Evolutionary conservation across 2,329 filamentous ascomycete genomes (phyloP), one percentile per base, ranked within the genome.

Genomic region (Xylaria sp.): DNA sequence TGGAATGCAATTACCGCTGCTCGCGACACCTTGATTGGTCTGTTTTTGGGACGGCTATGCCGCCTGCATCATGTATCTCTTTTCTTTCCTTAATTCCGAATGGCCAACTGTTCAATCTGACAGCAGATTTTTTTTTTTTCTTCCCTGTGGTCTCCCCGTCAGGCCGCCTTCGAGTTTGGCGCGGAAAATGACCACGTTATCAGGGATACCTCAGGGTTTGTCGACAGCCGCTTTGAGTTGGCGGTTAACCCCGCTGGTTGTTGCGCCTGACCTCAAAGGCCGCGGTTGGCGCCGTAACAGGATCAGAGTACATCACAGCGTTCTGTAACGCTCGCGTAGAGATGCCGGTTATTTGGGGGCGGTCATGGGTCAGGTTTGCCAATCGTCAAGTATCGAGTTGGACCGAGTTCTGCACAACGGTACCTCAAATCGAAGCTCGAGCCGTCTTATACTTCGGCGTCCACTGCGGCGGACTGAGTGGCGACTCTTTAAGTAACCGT

Each of bases 41-140:
- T 54, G 44, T 58, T 42, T 47, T 56, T 63, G 59, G 63, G 63
- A 62, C 63, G 50, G 59, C 42, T 63, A 56, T 50, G 22, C 59
- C 59, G 25, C 59, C 42, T 63, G 64, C 58, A 66, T 63, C 42
- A 60, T 66, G 54, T 68, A 54, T 65, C 45, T 42, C 27, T 54
- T 54, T 22, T 54, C 49, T 15, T 55, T 59, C 31, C 53, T 36
- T 49, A 38, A 65, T 50, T 59, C 54, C 50, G 54, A 61, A 22
- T 27, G 66, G 42, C 50, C 45, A 55, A 51, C 59, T 51, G 54
- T 50, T 20, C 39, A 60, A 51, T 66, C 55, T 66, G 66, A 66
- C 66, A 42, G 51, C 55, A 39, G 36, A 17, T 38, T 36, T 51
- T 47, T 47, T 27, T 27, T 39, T 15, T 42, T 49, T 36, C 13